Evolutionary conservation across 2,329 filamentous ascomycete genomes (phyloP).

Genomic region (Alternaria solani): DNA sequence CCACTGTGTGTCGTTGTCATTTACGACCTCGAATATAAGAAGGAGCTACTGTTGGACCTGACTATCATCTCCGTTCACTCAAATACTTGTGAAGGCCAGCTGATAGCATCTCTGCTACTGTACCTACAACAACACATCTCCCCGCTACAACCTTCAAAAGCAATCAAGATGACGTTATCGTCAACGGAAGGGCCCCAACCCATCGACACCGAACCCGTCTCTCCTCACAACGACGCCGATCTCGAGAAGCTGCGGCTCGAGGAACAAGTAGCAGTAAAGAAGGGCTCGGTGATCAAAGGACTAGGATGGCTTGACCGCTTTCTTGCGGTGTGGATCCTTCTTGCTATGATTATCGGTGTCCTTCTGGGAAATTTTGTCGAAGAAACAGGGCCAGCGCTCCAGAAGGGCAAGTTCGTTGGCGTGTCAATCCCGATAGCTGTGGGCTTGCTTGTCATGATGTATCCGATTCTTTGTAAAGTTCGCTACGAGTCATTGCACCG

Average conservation of each 20-base stretch:
- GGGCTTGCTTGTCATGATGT: slow-evolving; percentile 85
- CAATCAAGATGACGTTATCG: slow-evolving; percentile 1
- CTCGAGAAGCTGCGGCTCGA: slow-evolving; percentile 6
- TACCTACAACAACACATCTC: slow-evolving; percentile 1
- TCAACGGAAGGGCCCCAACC: slow-evolving; percentile 7
- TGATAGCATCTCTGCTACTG: background rate
- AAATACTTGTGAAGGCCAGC: background rate
- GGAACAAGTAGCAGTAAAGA: slow-evolving; percentile 1
- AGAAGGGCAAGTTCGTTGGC: slow-evolving; percentile 74
- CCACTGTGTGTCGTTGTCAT: slow-evolving; percentile 1
- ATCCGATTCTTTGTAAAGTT: slow-evolving; percentile 84
- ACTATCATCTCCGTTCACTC: background rate
- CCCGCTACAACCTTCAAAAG: background rate
- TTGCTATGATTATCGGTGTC: slow-evolving; percentile 68
- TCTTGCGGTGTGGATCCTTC: slow-evolving; percentile 67
- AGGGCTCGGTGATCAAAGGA: slow-evolving; percentile 38
- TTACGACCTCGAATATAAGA: slow-evolving; percentile 8
- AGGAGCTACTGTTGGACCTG: background rate
- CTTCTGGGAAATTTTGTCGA: slow-evolving; percentile 74
- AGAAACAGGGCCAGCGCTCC: slow-evolving; percentile 64
- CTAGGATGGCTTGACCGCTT: slow-evolving; percentile 36
- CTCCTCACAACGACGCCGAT: background rate
- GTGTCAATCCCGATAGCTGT: slow-evolving; percentile 75
- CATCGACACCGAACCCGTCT: background rate
- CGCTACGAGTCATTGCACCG: slow-evolving; percentile 74